These are phyloP conservation scores for Phytophthora lateralis DNA, from an alignment of 352 stramenopile species.

Conservation along the genomic window DNA sequence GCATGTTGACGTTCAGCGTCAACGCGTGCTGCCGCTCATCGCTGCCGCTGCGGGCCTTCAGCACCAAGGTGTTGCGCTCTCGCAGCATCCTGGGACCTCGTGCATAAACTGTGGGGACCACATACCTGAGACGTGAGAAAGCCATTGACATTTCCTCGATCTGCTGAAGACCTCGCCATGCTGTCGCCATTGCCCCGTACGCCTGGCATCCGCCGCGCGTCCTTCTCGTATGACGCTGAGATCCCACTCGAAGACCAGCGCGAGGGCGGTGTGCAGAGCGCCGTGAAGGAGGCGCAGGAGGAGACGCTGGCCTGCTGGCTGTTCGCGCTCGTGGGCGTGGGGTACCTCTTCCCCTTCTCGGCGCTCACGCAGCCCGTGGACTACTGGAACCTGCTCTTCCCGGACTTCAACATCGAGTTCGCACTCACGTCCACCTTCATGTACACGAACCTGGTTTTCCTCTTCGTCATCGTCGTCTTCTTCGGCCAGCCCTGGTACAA, in stretches of 20 bases:
- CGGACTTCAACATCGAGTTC: constrained; percentile 89
- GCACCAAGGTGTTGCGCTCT: constrained; percentile 66
- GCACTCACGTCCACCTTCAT: constrained; percentile 84
- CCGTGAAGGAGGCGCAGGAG: constrained; percentile 45
- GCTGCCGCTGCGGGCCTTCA: constrained; percentile 45
- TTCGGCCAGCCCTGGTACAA: constrained; percentile 70
- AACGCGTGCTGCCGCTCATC: constrained; percentile 60
- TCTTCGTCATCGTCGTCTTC: constrained; percentile 70
- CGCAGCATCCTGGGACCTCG: constrained; percentile 38
- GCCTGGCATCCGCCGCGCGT: constrained; percentile 37
- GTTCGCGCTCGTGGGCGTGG: constrained; percentile 76
- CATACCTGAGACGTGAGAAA: constrained; percentile 19
- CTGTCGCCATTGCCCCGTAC: constrained; percentile 65
- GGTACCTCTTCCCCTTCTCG: constrained; percentile 89
- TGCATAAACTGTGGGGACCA: not conserved
- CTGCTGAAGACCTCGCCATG: constrained; percentile 33
- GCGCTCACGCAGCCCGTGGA: constrained; percentile 89
- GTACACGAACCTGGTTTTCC: constrained; percentile 80
- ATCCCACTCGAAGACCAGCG: constrained; percentile 36
- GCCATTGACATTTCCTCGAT: constrained; percentile 12
- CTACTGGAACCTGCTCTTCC: constrained; percentile 88
- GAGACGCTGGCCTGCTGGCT: constrained; percentile 62
- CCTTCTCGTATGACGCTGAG: constrained; percentile 44
- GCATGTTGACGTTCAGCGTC: constrained; percentile 60
- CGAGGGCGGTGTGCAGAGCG: constrained; percentile 26